A percentile compares a stretch with the other conserved stretches of the same genome.
Conservation (phyloP, 805 yeast genomes). For the Ogataea haglerorum region DNA sequence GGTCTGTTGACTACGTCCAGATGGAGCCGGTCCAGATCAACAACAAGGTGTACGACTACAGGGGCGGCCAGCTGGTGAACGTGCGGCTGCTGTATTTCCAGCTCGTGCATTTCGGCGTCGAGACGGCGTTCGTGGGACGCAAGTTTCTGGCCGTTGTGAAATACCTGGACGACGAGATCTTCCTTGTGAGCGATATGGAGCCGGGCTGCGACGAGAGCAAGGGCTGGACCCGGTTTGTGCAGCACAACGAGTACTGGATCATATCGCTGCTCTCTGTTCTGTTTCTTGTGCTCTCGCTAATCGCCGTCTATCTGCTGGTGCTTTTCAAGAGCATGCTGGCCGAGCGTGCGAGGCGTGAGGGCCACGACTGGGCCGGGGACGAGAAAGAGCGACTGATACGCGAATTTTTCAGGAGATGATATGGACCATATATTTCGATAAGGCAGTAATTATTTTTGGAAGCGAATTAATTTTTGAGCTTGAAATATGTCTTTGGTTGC, state of each 20-base stretch:
- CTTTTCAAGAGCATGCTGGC: conserved; percentile 7
- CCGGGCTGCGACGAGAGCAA: background rate
- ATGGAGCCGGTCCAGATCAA: conserved; percentile 10
- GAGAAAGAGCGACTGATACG: conserved; percentile 18
- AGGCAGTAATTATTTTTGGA: background rate
- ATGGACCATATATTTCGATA: conserved; percentile 3
- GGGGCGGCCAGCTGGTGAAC: conserved; percentile 13
- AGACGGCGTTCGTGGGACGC: conserved; percentile 4
- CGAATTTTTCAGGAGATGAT: conserved; percentile 13
- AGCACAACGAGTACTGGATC: conserved; percentile 11
- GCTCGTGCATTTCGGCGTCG: conserved; percentile 11
- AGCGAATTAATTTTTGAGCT: no score
- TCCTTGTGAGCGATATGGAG: conserved; percentile 12
- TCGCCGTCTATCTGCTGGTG: conserved; percentile 5
- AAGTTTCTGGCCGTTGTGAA: conserved; percentile 9
- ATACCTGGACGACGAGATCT: conserved; percentile 10
- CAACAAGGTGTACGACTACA: conserved; percentile 19
- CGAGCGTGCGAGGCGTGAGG: background rate
- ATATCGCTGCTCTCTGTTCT: conserved; percentile 12
- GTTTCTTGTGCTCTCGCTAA: conserved; percentile 7
- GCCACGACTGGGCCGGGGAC: conserved; percentile 9
- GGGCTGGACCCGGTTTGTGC: conserved; percentile 10
- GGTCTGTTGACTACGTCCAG: conserved; percentile 1
- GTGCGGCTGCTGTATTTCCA: conserved; percentile 14
- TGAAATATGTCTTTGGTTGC: conserved; percentile 1